phyloP scores from a whole-genome alignment of 805 yeast species.

The Spathaspora gorwiae region DNA sequence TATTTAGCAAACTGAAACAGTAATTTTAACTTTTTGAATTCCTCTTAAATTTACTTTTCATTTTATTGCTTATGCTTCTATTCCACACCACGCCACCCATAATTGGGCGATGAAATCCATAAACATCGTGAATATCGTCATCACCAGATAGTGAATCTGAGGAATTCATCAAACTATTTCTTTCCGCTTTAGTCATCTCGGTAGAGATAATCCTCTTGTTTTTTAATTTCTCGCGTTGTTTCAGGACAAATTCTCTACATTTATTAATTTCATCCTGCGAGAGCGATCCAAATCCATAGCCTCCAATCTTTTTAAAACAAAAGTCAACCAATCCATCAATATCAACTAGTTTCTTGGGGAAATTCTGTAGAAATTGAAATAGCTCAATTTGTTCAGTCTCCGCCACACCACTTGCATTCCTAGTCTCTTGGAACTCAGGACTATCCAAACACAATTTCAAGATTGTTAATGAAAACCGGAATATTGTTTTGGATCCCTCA shows the following conservation, averaged over 20 bases:
- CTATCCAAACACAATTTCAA: conserved; percentile 64
- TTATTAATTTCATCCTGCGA: conserved; percentile 79
- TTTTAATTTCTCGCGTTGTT: conserved; percentile 45
- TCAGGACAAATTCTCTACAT: conserved; percentile 73
- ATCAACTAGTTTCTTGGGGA: conserved; percentile 67
- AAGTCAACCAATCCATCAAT: conserved; percentile 66
- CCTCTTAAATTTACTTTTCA: conserved; percentile 36
- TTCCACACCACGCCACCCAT: conserved; percentile 64
- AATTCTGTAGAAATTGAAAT: conserved; percentile 81
- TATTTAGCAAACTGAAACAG: too few species aligned
- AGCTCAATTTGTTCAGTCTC: conserved; percentile 45
- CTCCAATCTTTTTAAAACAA: conserved; percentile 69
- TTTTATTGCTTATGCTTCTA: conserved; percentile 51
- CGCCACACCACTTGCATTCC: conserved; percentile 12
- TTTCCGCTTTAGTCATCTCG: conserved; percentile 37
- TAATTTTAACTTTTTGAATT: background rate
- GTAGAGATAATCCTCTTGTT: conserved; percentile 23
- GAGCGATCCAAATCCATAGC: conserved; percentile 61
- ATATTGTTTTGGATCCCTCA: conserved; percentile 84
- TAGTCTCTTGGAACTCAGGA: conserved; percentile 45
- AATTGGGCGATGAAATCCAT: conserved; percentile 39
- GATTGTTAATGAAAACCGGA: conserved; percentile 76
- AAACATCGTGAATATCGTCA: conserved; percentile 38
- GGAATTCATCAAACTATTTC: conserved; percentile 21
- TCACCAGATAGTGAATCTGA: conserved; percentile 11